Base-by-base conservation (phyloP, 2,329 filamentous ascomycete species). In the Celoporthe dispersa region DNA sequence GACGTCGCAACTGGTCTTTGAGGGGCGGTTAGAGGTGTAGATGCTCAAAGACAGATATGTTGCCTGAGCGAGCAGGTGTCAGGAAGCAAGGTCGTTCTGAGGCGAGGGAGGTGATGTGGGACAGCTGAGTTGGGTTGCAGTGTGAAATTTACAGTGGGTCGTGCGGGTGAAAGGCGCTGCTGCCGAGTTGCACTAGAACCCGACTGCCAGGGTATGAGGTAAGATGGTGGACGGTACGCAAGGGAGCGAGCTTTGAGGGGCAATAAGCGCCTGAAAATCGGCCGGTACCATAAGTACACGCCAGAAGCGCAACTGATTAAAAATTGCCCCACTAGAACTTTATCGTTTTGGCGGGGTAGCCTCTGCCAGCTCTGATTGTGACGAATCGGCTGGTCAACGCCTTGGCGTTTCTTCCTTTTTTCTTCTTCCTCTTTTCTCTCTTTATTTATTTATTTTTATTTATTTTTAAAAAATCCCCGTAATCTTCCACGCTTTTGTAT, bases 101-200 rank as follows among this genome's bases (percentile, higher is more conserved):
- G 39, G n/a, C 9, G 28, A 64, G 11, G 53, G 25, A 16, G 53
- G 6, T 16, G 51, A 31, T 22, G 51, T 55, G 33, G 16, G 25
- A 70, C 55, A 48, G 44, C 8, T 48, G 22, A n/a, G 22, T n/a
- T 57, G 53, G 53, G 11, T 33, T 7, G 65, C 66, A 63, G 25
- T 61, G 53, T 71, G 70, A 71, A 70, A 70, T 71, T 70, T 71
- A 69, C 60, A 66, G 67, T 64, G 67, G 70, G 57, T 33, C 60
- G 37, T 12, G 44, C 4, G 63, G n/a, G 37, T 33, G 25, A 44
- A 25, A 33, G 53, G 16, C 64, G 64, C 55, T 35, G 63, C 19
- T 14, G 6, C 22, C 41, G 22, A 41, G 2, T 39, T n/a, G 59
- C 41, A 31, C 39, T n/a, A 12, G 11, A n/a, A 51, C 22, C 6